phyloP scores from a whole-genome alignment of 768 basidiomycete genomes.

The Serendipita sp. region DNA sequence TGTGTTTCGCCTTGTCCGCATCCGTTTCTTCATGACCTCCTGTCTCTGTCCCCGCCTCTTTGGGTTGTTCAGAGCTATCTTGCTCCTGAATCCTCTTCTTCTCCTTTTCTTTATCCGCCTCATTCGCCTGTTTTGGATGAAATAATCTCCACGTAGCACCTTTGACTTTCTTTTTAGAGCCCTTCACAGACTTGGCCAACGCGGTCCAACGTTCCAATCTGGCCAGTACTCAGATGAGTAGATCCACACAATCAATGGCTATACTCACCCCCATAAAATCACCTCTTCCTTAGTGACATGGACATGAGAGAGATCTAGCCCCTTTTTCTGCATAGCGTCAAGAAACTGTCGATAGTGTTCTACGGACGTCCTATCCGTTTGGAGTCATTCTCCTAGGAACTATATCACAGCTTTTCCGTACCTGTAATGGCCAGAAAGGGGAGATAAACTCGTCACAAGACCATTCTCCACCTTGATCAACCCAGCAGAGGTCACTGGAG shows the following conservation, averaged over 20 bases:
- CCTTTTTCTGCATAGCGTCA: conserved; percentile 31
- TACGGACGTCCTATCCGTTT: conserved; percentile 30
- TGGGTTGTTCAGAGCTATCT: background rate
- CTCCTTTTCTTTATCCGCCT: conserved; percentile 18
- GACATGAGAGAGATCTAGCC: conserved; percentile 43
- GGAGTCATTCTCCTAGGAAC: background rate
- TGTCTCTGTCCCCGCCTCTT: background rate
- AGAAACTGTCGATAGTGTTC: conserved; percentile 47
- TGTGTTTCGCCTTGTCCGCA: background rate
- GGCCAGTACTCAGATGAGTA: background rate
- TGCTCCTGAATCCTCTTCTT: conserved; percentile 17
- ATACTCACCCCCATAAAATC: conserved; percentile 35
- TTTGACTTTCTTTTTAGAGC: conserved; percentile 29
- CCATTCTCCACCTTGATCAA: conserved; percentile 49
- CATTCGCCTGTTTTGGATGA: conserved; percentile 21
- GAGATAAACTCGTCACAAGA: conserved; percentile 40
- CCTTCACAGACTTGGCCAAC: conserved; percentile 22
- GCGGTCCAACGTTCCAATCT: background rate
- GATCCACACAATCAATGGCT: too few relatives aligned
- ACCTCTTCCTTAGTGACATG: conserved; percentile 44
- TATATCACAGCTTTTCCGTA: conserved; percentile 10
- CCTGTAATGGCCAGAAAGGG: conserved; percentile 53
- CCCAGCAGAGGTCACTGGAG: conserved; percentile 47
- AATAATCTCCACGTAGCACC: conserved; percentile 22
- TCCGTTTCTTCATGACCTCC: background rate